Conservation (phyloP, 2,329 filamentous ascomycete genomes). For the Calonectria pseudoturangicola region DNA sequence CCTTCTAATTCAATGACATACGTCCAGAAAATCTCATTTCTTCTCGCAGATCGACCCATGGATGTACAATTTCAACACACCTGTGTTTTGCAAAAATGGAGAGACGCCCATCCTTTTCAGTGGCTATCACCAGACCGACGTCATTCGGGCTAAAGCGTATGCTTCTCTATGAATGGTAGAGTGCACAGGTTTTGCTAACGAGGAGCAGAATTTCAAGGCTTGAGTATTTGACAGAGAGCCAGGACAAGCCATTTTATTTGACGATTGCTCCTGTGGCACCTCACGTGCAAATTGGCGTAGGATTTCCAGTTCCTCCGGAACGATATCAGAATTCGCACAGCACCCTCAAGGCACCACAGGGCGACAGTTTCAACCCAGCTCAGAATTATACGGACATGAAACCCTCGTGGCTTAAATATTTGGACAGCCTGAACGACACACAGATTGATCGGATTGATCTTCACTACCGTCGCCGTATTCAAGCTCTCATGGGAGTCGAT, state of each 20-base stretch:
- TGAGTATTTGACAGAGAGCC: conserved; percentile 29
- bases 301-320: conserved; percentile 62
- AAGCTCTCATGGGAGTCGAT: conserved; percentile 64
- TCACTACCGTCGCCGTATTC: conserved; percentile 63
- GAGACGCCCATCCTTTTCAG: conserved; percentile 30
- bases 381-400: conserved; percentile 25
- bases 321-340: conserved; percentile 76
- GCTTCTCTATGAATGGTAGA: not conserved
- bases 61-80: conserved; percentile 35
- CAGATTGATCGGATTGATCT: conserved; percentile 47
- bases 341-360: conserved; percentile 75
- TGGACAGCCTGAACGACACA: conserved; percentile 50
- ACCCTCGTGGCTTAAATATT: conserved; percentile 39
- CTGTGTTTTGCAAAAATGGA: conserved; percentile 33
- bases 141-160: conserved; percentile 40
- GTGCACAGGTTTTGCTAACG: conserved; percentile 9
- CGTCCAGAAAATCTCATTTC: not conserved
- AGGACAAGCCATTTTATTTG: conserved; percentile 70
- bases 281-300: conserved; percentile 50
- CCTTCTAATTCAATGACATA: not conserved
- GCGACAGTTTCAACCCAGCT: conserved; percentile 77
- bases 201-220: conserved; percentile 26
- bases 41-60: conserved; percentile 27
- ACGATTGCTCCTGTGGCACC: conserved; percentile 67
- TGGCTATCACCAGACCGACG: conserved; percentile 39